Evolutionary conservation across 2,329 filamentous ascomycete genomes (phyloP).

Genomic region (Bipolaris gigantea): DNA sequence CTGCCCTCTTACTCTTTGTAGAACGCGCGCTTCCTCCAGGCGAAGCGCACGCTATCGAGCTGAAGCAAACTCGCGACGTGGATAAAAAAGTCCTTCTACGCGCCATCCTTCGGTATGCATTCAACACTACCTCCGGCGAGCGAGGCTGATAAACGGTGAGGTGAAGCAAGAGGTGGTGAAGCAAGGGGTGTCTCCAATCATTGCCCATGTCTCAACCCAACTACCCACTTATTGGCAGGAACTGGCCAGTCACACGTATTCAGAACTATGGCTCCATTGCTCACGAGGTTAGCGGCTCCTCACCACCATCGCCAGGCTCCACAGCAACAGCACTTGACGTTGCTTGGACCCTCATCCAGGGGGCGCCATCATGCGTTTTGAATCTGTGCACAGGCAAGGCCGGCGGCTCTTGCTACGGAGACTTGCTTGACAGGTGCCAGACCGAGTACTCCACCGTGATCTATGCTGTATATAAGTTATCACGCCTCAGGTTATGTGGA

Average conservation of each 20-base stretch:
- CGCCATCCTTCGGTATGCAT: conserved; percentile 2
- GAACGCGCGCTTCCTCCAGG: conserved; percentile 2
- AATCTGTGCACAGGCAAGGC: conserved; percentile 10
- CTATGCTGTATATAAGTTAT: conserved; percentile 33
- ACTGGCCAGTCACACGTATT: conserved; percentile 25
- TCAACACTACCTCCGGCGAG: conserved; percentile 12
- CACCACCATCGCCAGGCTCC: conserved; percentile 15
- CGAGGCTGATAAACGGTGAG: conserved; percentile 12
- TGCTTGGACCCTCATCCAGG: conserved; percentile 20
- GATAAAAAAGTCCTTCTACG: background rate
- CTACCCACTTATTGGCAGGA: conserved; percentile 15
- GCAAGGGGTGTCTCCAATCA: conserved; percentile 36
- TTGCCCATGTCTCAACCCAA: conserved; percentile 28
- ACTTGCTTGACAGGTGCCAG: conserved; percentile 21
- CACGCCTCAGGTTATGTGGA: conserved; percentile 21
- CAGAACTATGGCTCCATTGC: background rate
- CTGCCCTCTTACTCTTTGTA: background rate
- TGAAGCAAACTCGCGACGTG: conserved; percentile 10
- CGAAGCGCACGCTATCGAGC: conserved; percentile 1
- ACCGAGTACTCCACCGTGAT: conserved; percentile 16
- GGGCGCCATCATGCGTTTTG: conserved; percentile 30
- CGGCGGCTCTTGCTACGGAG: conserved; percentile 13
- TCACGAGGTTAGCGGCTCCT: conserved; percentile 8
- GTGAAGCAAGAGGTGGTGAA: conserved; percentile 34
- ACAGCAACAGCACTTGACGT: conserved; percentile 12